Evolutionary conservation across 106 monocot species (phyloP), one percentile per base, ranked within the genome.

Genomic region (Dendrobium chrysotoxum): DNA sequence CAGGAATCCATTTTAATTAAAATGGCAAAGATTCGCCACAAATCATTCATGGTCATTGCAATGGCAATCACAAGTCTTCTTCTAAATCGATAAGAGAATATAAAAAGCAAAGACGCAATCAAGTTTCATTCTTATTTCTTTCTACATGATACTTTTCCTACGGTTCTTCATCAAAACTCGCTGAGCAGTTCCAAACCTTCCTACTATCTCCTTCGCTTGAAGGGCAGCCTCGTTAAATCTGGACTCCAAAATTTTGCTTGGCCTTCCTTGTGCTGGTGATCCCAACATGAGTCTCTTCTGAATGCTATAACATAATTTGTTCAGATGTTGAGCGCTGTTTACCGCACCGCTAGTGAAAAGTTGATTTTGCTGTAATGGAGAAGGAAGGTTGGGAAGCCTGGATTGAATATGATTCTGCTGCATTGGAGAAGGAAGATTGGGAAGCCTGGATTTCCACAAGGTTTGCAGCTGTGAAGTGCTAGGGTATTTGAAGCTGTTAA

Each of bases 201-300:
- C 87, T 35, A 81, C 50, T 18, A 81, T 55, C 31, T 84, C 86
- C 44, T 87, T 86, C 0, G 81, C 79, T 2, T 58, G 44, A 30
- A 84, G 18, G 28, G 67, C 53, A 41, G 77, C 87, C 35, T 75
- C 79, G 1, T 53, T 20, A 5, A 79, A 30, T 16, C 67, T 55
- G 53, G 78, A 20, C 76, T 80, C 83, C 39, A 80, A 72, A 30
- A 50, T 17, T 13, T 80, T 58, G 28, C 23, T 4, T 38, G 7
- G 71, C 76, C 30, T 82, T 44, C 78, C 41, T 50, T 50, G 50
- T 50, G 77, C 77, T 25, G 88, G 85, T 3, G 97, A 88, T 26
- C 87, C 85, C 30, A 92, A 64, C 12, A 89, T 30, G 21, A 97
- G 75, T 83, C 92, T 86, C 72, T 93, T 98, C 80, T 98, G 94